These are phyloP conservation scores for Pestalotiopsis sp. DNA, from an alignment of 2,329 filamentous ascomycete genomes.

Conservation along the genomic window DNA sequence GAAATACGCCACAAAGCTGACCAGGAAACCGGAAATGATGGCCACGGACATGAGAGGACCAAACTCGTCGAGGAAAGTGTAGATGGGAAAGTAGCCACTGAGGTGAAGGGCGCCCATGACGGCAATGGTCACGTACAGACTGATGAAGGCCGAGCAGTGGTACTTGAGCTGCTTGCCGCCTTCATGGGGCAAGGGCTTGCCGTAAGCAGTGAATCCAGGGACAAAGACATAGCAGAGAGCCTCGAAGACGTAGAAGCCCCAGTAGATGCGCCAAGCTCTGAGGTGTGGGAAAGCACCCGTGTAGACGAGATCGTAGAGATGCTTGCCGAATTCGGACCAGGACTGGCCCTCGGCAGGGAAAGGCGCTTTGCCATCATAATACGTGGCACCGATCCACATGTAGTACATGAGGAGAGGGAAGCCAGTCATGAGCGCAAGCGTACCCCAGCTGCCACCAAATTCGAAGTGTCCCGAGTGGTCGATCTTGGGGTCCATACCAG, in stretches of 20 bases:
- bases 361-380: conserved; percentile 86
- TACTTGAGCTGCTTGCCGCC: conserved; percentile 86
- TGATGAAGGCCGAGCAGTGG: conserved; percentile 89
- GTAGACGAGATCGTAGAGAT: conserved; percentile 74
- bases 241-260: conserved; percentile 88
- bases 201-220: conserved; percentile 84
- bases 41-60: conserved; percentile 90
- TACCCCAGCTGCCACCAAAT: conserved; percentile 86
- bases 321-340: conserved; percentile 68
- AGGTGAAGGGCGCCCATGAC: conserved; percentile 75
- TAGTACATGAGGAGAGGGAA: conserved; percentile 98
- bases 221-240: conserved; percentile 80
- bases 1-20: conserved; percentile 82
- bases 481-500: conserved; percentile 62
- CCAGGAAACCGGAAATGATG: conserved; percentile 85
- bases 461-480: conserved; percentile 71
- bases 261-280: conserved; percentile 91
- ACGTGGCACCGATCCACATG: conserved; percentile 96
- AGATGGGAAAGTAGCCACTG: conserved; percentile 82
- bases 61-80: conserved; percentile 93
- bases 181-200: conserved; percentile 82
- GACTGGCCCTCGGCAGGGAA: conserved; percentile 65
- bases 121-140: conserved; percentile 83
- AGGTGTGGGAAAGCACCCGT: conserved; percentile 81
- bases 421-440: conserved; percentile 81